Evolutionary conservation across 2,329 filamentous ascomycete genomes (phyloP).

Genomic region (Aspergillus eucalypticola): DNA sequence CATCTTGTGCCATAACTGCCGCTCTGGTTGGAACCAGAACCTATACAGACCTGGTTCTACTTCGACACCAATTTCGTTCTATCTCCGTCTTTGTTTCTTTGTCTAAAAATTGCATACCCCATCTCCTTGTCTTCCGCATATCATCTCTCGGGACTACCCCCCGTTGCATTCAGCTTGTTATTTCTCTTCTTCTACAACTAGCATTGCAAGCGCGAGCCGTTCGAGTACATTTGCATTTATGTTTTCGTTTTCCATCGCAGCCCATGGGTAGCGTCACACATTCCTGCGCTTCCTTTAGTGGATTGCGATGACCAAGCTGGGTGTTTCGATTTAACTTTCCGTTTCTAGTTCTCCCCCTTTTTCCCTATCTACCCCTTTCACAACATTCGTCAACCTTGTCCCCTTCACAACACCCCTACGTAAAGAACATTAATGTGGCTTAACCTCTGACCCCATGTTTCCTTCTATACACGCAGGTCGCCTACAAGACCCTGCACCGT

Average conservation of each 20-base stretch:
- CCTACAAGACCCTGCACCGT: background rate
- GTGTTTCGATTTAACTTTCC: constrained; percentile 7
- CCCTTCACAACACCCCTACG: constrained; percentile 4
- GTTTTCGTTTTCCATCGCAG: constrained; percentile 15
- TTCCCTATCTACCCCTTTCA: constrained; percentile 1
- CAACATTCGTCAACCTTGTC: background rate
- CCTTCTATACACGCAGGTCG: background rate
- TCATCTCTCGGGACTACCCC: constrained; percentile 32
- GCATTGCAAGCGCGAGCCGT: constrained; percentile 51
- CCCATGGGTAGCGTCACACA: constrained; percentile 14
- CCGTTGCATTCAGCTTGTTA: constrained; percentile 35
- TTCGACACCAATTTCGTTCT: constrained; percentile 10
- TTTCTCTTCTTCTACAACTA: constrained; percentile 42
- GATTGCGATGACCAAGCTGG: constrained; percentile 9
- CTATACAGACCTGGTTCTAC: constrained; percentile 8
- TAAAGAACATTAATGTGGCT: constrained; percentile 25
- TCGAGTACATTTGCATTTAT: constrained; percentile 31
- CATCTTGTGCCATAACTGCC: constrained; percentile 18
- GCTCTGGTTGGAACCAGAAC: constrained; percentile 12
- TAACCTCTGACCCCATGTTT: constrained; percentile 17
- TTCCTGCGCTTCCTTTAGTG: constrained; percentile 4
- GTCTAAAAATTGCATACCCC: constrained; percentile 39
- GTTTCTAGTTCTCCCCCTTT: constrained; percentile 8
- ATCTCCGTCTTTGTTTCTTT: constrained; percentile 19
- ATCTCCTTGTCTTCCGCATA: constrained; percentile 33